Base-by-base conservation (phyloP, 2,329 filamentous ascomycete genomes). In the Aspergillus fumigatiaffinis region DNA sequence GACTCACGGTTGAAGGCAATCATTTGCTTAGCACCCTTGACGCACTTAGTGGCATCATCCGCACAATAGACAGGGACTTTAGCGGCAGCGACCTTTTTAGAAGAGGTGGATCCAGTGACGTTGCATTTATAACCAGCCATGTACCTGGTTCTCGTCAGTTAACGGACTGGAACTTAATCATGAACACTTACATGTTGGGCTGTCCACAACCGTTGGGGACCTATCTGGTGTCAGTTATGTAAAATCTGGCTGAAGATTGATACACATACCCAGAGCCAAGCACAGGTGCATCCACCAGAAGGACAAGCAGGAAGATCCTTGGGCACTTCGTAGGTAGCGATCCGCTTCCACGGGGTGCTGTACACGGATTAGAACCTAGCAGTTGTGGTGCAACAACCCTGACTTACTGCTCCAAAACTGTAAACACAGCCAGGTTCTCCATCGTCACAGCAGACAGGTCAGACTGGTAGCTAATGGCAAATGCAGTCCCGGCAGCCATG, bases 391-490 rank as follows among this genome's bases (percentile, higher is more conserved):
- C 5, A 38, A 7, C 17, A 6, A 7, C 14, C 52, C 20, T 1
- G 21, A 68, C 74, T 56, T 68, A 79, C 72, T 79, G 72, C 54
- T 77, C 71, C 53, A 74, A 65, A 1, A 80, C 77, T 0, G 76
- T 76, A 58, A 83, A 82, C 3, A 83, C 79, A 2, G 78, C 78
- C n/a, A 82, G 69, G 60, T 82, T 82, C 49, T 81, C 77, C 70
- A 80, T 77, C 3, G 74, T 79, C 3, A 82, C 79, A 28, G 77
- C 71, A 47, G 66, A 65, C 21, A 81, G 63, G n/a, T 82, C 76
- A 7, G 71, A 73, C 56, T 80, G 69, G 59, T 83, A 82, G 25
- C 76, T 79, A 53, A 83, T 83, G 0, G 80, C 80, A 63, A 75
- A 81, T 0, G 80, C 80, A 0, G 78, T 80, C 2, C 79, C 80